Evolutionary conservation across 2,329 filamentous ascomycete species (phyloP).

Genomic region (Teratosphaeria pseudoeucalypti): DNA sequence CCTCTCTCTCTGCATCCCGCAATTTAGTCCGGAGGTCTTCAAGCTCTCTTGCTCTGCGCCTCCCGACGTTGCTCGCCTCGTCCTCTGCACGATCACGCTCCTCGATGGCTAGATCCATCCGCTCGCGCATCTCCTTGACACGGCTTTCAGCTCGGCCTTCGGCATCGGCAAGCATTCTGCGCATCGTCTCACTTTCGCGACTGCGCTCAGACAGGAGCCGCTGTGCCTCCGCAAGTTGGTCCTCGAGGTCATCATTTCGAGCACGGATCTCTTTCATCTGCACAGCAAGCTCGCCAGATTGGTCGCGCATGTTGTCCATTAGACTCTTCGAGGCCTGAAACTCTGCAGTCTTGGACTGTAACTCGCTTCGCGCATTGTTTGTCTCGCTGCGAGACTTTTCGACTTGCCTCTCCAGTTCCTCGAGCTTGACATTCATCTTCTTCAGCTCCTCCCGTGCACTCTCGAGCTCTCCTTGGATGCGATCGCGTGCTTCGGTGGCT

Average conservation of each 20-base stretch:
- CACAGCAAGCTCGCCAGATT: conserved; percentile 74
- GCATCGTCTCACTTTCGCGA: conserved; percentile 90
- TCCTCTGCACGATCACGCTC: conserved; percentile 90
- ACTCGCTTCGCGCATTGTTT: conserved; percentile 61
- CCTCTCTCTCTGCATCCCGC: conserved; percentile 69
- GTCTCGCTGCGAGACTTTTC: conserved; percentile 59
- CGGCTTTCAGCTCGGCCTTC: conserved; percentile 72
- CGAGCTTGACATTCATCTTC: conserved; percentile 46
- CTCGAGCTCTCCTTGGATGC: conserved; percentile 57
- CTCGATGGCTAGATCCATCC: conserved; percentile 83
- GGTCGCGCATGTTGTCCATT: conserved; percentile 85
- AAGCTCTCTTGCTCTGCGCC: conserved; percentile 68
- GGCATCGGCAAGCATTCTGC: conserved; percentile 73
- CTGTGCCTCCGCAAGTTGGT: conserved; percentile 83
- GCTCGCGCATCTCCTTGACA: conserved; percentile 77
- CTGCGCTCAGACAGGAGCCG: conserved; percentile 77
- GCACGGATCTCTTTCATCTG: conserved; percentile 84
- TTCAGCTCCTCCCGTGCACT: conserved; percentile 62
- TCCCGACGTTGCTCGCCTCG: conserved; percentile 67
- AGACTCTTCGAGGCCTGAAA: conserved; percentile 76
- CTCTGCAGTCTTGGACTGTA: conserved; percentile 73
- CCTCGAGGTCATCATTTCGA: conserved; percentile 75
- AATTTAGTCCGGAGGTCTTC: conserved; percentile 75
- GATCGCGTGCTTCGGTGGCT: conserved; percentile 62
- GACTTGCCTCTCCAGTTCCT: conserved; percentile 65